These are phyloP conservation scores for Ehretia macrophylla DNA, from an alignment of 257 asterid genomes.

Conservation along the genomic window DNA sequence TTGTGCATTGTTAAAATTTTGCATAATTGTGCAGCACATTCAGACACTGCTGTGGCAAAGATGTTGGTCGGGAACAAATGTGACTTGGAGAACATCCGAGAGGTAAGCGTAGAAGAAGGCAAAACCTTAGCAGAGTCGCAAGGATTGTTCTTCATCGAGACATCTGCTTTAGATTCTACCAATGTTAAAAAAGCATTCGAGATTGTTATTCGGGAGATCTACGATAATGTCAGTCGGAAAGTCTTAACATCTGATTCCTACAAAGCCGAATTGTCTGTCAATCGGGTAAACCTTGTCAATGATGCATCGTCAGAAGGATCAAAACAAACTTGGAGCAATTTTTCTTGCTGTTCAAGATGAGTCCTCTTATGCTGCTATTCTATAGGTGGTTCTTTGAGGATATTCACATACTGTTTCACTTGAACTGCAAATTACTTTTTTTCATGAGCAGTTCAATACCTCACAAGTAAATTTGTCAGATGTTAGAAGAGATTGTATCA, in stretches of 20 bases:
- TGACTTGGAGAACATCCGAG: conserved; percentile 27
- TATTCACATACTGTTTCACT: no score
- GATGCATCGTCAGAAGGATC: conserved; percentile 15
- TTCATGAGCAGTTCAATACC: no score
- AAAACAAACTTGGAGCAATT: conserved; percentile 11
- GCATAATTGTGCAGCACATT: conserved; percentile 17
- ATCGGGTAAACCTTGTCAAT: conserved; percentile 23
- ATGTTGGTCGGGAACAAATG: conserved; percentile 30
- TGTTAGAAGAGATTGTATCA: no score
- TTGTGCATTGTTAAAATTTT: no score
- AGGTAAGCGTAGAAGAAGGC: conserved; percentile 24
- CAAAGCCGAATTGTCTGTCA: conserved; percentile 25
- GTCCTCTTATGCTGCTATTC: no score
- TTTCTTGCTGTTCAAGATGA: conserved; percentile 22
- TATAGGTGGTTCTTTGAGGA: no score
- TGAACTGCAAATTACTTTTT: no score
- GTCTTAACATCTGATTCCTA: conserved; percentile 22
- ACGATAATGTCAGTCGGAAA: conserved; percentile 21
- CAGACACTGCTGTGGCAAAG: conserved; percentile 26
- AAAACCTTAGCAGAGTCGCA: conserved; percentile 25
- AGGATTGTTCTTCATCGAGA: conserved; percentile 29
- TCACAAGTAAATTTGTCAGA: no score
- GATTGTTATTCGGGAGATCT: conserved; percentile 26
- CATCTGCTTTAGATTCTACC: conserved; percentile 32
- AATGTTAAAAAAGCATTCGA: conserved; percentile 28